Conservation (phyloP, 768 basidiomycete species). For the Naganishia friedmannii region DNA sequence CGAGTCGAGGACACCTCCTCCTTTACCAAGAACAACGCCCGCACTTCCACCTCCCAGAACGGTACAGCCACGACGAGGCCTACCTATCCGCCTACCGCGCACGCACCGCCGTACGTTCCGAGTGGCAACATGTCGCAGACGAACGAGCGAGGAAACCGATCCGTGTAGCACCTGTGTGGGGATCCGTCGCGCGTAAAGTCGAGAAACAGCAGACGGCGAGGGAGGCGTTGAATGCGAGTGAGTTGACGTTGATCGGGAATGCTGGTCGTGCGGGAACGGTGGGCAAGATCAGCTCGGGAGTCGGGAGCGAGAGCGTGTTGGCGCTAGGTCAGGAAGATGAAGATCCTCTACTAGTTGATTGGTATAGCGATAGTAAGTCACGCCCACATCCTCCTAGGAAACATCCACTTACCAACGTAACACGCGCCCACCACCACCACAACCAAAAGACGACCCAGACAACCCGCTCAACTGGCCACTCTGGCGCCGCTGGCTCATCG, state of each 20-base stretch:
- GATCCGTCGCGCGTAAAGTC: neutral
- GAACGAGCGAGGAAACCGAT: slow-evolving; percentile 20
- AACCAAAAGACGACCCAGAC: slow-evolving; percentile 43
- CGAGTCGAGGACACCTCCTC: slow-evolving; percentile 24
- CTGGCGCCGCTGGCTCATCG: slow-evolving; percentile 1
- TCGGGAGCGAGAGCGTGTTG: slow-evolving; percentile 23
- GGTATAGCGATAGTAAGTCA: slow-evolving; percentile 37
- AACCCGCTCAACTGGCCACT: slow-evolving; percentile 42
- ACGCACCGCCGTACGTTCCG: neutral
- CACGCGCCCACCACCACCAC: no score
- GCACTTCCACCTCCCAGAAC: slow-evolving; percentile 33
- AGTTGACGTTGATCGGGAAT: slow-evolving; percentile 1
- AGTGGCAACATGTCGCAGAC: neutral
- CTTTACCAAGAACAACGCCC: slow-evolving; percentile 35
- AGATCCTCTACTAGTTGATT: slow-evolving; percentile 37
- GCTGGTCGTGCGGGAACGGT: neutral
- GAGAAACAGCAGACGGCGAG: neutral
- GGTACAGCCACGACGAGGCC: slow-evolving; percentile 23
- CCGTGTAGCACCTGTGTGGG: slow-evolving; percentile 15
- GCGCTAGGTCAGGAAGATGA: slow-evolving; percentile 12
- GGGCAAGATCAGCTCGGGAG: no score
- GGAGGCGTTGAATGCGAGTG: neutral
- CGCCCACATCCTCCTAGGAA: no score
- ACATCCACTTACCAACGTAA: no score
- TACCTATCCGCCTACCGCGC: neutral